Conservation (phyloP, 306 rosid species). For the Rosa multiflora region DNA sequence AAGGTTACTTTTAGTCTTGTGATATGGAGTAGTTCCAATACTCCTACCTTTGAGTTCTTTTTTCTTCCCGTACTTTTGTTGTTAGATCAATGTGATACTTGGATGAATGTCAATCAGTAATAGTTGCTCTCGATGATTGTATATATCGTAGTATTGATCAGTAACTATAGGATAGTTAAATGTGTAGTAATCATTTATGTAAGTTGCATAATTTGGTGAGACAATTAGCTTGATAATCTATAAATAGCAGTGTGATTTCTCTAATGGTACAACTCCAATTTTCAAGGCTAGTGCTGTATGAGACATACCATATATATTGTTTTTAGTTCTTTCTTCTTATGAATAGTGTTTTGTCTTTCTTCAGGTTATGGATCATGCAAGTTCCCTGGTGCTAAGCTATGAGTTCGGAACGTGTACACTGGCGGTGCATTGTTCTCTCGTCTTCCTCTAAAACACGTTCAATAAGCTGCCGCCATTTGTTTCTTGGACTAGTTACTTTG, state of each 20-base stretch:
- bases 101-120: too few species aligned
- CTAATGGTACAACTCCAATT: too few species aligned
- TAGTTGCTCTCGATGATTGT: too few species aligned
- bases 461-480: neutral
- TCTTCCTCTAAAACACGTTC: neutral
- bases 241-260: neutral
- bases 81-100: neutral
- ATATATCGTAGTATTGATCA: too few species aligned
- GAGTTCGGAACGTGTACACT: constrained; percentile 26
- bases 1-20: too few species aligned
- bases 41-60: too few species aligned
- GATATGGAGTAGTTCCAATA: too few species aligned
- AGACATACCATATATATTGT: neutral
- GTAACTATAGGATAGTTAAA: too few species aligned
- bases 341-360: neutral
- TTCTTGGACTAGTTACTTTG: constrained; percentile 12
- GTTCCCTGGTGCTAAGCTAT: constrained; percentile 60
- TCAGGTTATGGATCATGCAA: constrained; percentile 80
- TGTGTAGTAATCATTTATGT: too few species aligned
- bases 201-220: neutral
- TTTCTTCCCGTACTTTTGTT: too few species aligned
- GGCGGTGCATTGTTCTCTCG: neutral
- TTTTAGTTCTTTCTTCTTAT: neutral
- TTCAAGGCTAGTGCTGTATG: neutral
- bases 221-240: neutral